Evolutionary conservation across 805 yeast genomes (phyloP), one percentile per base, ranked within the genome.

Genomic region (Candida coquimbonensis): DNA sequence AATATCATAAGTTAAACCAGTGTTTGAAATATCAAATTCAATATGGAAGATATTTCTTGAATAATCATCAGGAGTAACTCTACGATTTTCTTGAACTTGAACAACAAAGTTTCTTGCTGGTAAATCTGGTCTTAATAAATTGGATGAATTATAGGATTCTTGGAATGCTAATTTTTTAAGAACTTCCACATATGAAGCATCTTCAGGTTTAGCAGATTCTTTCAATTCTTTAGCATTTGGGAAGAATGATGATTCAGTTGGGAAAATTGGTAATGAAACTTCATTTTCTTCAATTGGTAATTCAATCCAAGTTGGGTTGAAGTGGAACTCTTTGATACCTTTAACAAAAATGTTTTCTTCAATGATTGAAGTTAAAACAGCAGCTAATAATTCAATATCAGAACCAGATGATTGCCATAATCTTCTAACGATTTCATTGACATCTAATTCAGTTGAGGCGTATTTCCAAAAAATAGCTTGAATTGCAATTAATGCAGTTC

Each of bases 1-100:
- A 61, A 91, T 88, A 52, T 83, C 93, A 63, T 91, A 91, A 42
- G 80, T 87, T 61, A 91, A 73, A 25, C 95, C 96, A 34, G 97
- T 89, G 44, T 95, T 95, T 39, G 89, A 67, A 61, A 83, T 78
- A 63, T 91, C 98, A 55, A 91, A 88, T 69, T 91, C 98, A 55
- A 91, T 84, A 62, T 91, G 96, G 87, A 91, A 91, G 57, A 91
- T 90, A 68, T 91, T 86, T 71, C 98, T 87, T 51, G 87, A 87
- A 67, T 91, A 91, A 57, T 87, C 90, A 34, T 58, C 60, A 7
- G 98, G 97, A 17, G 98, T 91, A 51, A 91, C 83, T 59, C 98
- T 80, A 70, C 81, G 83, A 73, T 90, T 90, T 62, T 86, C 93
- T 65, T 88, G 84, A 44, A 91, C 97, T 65, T 83, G 87, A 46